Evolutionary conservation across 768 basidiomycete species (phyloP), one percentile per base, ranked within the genome.

Genomic region (Hygrocybe punicea): DNA sequence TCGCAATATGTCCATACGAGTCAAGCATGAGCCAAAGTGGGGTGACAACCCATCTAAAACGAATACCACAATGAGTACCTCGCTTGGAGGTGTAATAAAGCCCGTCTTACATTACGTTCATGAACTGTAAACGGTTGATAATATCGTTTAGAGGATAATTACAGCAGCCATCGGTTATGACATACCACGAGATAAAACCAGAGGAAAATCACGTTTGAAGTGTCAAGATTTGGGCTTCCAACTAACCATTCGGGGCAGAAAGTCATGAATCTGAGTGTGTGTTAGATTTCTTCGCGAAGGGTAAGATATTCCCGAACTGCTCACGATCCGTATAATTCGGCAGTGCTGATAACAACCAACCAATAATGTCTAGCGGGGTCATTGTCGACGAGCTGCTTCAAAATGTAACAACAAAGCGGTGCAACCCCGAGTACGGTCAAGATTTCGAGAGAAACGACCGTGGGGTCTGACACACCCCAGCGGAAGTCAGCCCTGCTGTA

Each of bases 231-330:
- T 1, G 84, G 83, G 64, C 82, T 87, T 17, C 87, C 89, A 1
- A 81, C 84, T 48, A 93, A 73, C 89, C 89, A 92, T 71, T 92
- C 91, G 1, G 91, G 91, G 65, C 84, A 86, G 72, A 93, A 93
- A 2, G 90, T 93, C 91, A 93, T 91, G 85, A 85, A 91, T 29
- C 85, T 86, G 58, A 14, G 25, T 51, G 25, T 37, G 9, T n/a
- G 5, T n/a, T 7, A 36, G 17, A 8, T 47, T 21, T 49, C 13
- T 35, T 47, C 4, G 42, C 37, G 3, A 4, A 36, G 24, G 10
- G 17, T 11, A 36, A 24, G 21, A 17, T 35, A 16, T 24, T 34
- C 11, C 24, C 21, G 6, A 33, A 4, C 29, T n/a, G 67, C 78
- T 40, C 47, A 89, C 83, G 86, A 86, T 63, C 90, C 89, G 57